These are phyloP conservation scores for Nematodospora valgi DNA, from an alignment of 805 yeast species.

Conservation along the genomic window DNA sequence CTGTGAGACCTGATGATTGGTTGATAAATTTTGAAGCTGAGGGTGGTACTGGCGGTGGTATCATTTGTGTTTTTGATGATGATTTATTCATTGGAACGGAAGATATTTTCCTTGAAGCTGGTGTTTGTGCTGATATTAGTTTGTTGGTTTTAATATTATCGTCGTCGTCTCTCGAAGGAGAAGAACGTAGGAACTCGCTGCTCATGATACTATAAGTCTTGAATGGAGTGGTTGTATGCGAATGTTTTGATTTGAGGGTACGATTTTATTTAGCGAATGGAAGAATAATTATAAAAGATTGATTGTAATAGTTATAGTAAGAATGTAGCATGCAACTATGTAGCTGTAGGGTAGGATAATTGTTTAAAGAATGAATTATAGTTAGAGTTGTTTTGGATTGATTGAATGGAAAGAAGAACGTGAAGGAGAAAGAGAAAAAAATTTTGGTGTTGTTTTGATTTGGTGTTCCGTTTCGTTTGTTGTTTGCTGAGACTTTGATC, in stretches of 20 bases:
- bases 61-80: conserved; percentile 2
- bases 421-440: too few relatives aligned
- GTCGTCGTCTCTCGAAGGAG: conserved; percentile 34
- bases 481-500: too few relatives aligned
- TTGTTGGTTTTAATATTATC: neutral
- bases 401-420: too few relatives aligned
- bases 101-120: conserved; percentile 6
- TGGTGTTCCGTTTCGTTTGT: too few relatives aligned
- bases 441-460: too few relatives aligned
- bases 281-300: too few relatives aligned
- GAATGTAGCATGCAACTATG: too few relatives aligned
- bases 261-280: neutral
- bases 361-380: too few relatives aligned
- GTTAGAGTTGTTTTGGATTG: too few relatives aligned
- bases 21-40: conserved; percentile 20
- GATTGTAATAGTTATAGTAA: too few relatives aligned
- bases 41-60: conserved; percentile 14
- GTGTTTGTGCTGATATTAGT: conserved; percentile 3
- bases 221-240: neutral
- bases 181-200: conserved; percentile 29
- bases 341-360: too few relatives aligned
- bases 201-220: too few relatives aligned
- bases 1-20: conserved; percentile 20
- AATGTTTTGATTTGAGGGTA: neutral
- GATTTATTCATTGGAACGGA: conserved; percentile 2